Evolutionary conservation across 23 red algal species (phyloP).

Genomic region (Cyanidioschyzon merolae): DNA sequence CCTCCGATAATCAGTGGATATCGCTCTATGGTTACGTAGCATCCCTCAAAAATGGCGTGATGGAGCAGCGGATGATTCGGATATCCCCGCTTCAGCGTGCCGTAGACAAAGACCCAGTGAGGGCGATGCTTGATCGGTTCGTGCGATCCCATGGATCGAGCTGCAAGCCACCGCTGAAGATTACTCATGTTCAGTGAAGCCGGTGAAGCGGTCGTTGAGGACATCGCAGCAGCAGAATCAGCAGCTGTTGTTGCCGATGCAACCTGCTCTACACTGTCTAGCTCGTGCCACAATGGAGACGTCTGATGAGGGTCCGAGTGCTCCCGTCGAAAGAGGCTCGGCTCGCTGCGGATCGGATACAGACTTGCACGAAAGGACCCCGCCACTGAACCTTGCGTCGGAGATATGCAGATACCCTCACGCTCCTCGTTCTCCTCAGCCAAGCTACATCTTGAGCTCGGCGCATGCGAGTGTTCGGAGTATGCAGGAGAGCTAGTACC

Average conservation of each 20-base stretch:
- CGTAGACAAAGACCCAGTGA: constrained; percentile 73
- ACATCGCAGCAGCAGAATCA: not conserved
- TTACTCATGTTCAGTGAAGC: not conserved
- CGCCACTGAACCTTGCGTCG: not conserved
- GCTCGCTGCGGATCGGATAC: not conserved
- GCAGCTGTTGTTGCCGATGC: no score
- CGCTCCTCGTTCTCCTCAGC: not conserved
- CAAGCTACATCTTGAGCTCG: not conserved
- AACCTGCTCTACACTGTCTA: no score
- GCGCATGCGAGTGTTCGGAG: not conserved
- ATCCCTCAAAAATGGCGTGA: constrained; percentile 44
- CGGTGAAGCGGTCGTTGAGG: not conserved
- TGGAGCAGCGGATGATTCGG: constrained; percentile 53
- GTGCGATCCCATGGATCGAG: not conserved
- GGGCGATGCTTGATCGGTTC: constrained; percentile 5
- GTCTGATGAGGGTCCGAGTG: not conserved
- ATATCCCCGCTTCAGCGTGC: constrained; percentile 78
- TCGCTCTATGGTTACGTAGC: constrained; percentile 37
- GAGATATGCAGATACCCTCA: not conserved
- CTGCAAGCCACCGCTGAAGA: not conserved
- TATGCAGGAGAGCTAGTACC: not conserved
- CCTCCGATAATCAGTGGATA: constrained; percentile 82
- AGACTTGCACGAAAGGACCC: not conserved
- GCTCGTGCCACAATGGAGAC: not conserved
- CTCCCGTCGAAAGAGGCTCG: not conserved